Base-by-base conservation (phyloP, 441 rosid genomes). In the Croton setiger region DNA sequence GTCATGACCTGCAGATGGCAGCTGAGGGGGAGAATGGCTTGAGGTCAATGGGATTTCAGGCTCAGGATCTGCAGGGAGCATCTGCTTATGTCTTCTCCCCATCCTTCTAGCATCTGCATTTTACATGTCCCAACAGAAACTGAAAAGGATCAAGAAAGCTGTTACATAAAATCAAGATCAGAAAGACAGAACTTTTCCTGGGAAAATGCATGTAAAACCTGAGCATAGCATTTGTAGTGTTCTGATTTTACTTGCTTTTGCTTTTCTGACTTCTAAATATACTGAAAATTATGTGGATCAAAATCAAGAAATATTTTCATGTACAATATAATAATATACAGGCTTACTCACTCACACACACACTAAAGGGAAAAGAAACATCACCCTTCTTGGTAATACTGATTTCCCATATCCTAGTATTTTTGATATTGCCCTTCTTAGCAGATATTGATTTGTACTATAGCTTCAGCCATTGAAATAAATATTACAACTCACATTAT, bases 41-140 rank as follows among this genome's bases (percentile, higher is more conserved):
- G 68, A 27, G n/a, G 45, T 48, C 13, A 37, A 65, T 39, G 73
- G 68, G 17, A 55, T 68, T 48, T 64, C 72, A n/a, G 73, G 20
- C 8, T 21, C 45, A 51, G 69, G 60, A 33, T 41, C 71, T 1
- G 61, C 43, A 58, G 75, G 54, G 65, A 47, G 10, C 66, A 47
- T 67, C 14, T 58, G 54, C 45, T 33, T 71, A 67, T 68, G 61
- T 39, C 53, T 72, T 58, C 66, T 72, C 41, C 68, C 74, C 58
- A 47, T 52, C 64, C 37, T 41, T 18, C 67, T 65, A 45, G 60
- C 58, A 55, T 67, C 67, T 44, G 21, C 23, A n/a, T 59, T 65
- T 48, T 67, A 49, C 47, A 52, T 9, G 27, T 55, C 70, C 5
- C n/a, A 18, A 21, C 43, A 49, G 21, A 17, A 61, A 70, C 20